These are phyloP conservation scores for Linnemannia zychae DNA, from an alignment of 192 early-diverging fungal genomes.

Conservation along the genomic window DNA sequence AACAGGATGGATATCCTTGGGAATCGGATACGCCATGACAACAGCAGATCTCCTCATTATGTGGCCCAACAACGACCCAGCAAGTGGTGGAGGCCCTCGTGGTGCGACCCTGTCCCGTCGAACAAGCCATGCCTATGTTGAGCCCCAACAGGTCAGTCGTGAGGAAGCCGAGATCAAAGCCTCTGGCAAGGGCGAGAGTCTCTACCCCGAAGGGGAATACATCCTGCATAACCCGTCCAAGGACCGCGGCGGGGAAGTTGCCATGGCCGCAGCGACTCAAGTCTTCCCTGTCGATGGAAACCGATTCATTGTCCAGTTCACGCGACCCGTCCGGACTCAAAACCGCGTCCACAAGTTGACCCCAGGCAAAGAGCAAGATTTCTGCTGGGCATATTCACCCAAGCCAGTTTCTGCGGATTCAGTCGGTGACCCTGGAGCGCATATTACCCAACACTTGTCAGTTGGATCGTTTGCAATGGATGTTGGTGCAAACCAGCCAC, in stretches of 20 bases:
- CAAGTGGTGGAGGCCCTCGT: constrained; percentile 21
- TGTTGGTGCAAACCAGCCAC: constrained; percentile 43
- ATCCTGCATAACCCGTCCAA: constrained; percentile 26
- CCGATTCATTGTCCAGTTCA: constrained; percentile 47
- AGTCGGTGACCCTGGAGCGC: constrained; percentile 31
- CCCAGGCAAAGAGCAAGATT: constrained; percentile 45
- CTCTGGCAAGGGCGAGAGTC: not conserved
- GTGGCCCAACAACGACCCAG: constrained; percentile 28
- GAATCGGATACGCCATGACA: constrained; percentile 54
- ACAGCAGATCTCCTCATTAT: constrained; percentile 44
- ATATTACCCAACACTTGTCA: constrained; percentile 36
- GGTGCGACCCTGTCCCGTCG: constrained; percentile 42
- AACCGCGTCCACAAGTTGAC: constrained; percentile 42
- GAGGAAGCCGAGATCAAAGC: constrained; percentile 8
- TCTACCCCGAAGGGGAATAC: constrained; percentile 40
- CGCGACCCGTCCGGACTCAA: constrained; percentile 30
- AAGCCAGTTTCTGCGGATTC: constrained; percentile 44
- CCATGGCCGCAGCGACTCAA: not conserved
- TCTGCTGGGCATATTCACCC: constrained; percentile 54
- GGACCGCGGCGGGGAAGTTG: not conserved
- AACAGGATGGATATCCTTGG: constrained; percentile 48
- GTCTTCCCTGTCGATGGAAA: constrained; percentile 22
- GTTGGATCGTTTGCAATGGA: constrained; percentile 54
- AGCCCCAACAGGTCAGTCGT: constrained; percentile 29
- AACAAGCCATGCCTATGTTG: constrained; percentile 47